A percentile compares a stretch with the other conserved stretches of the same genome.
phyloP scores from a whole-genome alignment of 106 monocot genomes.

The Dendrobium huoshanense region DNA sequence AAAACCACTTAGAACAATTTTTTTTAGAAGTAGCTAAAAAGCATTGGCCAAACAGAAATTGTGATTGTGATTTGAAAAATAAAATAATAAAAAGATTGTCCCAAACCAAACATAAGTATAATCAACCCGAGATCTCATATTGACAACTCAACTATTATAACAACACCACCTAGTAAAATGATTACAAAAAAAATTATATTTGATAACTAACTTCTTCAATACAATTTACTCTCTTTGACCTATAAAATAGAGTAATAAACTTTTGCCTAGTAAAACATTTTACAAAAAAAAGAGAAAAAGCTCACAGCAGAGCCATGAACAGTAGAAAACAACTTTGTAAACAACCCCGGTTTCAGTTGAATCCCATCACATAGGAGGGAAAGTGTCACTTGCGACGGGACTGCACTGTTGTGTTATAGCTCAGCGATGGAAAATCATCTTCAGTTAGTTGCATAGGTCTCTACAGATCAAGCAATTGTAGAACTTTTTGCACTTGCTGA shows the following conservation, averaged over 20 bases:
- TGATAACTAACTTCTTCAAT: not conserved
- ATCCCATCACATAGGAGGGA: not conserved
- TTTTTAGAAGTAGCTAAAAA: too few relatives aligned
- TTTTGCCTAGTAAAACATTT: not conserved
- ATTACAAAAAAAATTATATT: not conserved
- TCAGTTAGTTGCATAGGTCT: not conserved
- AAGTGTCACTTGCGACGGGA: not conserved
- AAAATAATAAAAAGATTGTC: too few relatives aligned
- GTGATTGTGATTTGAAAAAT: too few relatives aligned
- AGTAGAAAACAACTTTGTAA: not conserved
- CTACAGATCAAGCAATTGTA: not conserved
- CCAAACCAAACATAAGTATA: too few relatives aligned
- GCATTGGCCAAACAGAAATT: too few relatives aligned
- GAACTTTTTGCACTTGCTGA: not conserved
- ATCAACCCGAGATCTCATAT: not conserved
- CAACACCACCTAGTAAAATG: not conserved
- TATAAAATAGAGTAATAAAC: not conserved
- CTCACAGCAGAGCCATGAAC: not conserved
- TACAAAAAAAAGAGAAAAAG: not conserved
- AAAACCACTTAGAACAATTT: too few relatives aligned
- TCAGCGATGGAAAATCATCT: not conserved
- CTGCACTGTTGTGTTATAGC: not conserved
- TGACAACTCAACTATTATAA: not conserved
- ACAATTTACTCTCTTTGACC: not conserved
- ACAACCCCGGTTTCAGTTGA: not conserved